Conservation (phyloP, 345 rosid genomes). For the Hirschfeldia incana region DNA sequence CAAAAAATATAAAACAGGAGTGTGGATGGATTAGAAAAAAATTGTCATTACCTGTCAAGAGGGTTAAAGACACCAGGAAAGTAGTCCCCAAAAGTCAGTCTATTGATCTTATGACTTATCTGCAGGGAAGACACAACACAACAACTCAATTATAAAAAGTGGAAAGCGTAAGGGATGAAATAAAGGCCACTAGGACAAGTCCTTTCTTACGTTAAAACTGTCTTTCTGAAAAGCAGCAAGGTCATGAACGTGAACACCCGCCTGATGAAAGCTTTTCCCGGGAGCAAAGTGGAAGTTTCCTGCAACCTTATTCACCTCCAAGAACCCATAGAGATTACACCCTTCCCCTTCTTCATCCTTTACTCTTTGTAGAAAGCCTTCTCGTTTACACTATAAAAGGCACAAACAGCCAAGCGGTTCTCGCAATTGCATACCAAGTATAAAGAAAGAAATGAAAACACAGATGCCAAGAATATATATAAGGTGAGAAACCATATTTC, state of each 20-base stretch:
- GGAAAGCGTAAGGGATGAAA: not conserved
- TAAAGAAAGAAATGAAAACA: not conserved
- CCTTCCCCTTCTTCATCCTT: slow-evolving; percentile 98
- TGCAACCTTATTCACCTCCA: slow-evolving; percentile 94
- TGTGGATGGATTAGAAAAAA: not conserved
- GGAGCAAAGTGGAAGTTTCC: slow-evolving; percentile 98
- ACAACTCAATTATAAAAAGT: not conserved
- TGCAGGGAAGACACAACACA: slow-evolving; percentile 43
- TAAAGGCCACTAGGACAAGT: not conserved
- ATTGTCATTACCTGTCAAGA: slow-evolving; percentile 71
- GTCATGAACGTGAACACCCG: slow-evolving; percentile 84
- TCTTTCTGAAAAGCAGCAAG: slow-evolving; percentile 79
- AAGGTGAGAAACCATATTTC: not conserved
- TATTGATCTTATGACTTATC: slow-evolving; percentile 90
- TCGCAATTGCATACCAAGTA: not conserved
- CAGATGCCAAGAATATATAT: not conserved
- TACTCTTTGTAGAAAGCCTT: slow-evolving; percentile 80
- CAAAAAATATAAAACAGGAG: not conserved
- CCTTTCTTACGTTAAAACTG: slow-evolving; percentile 69
- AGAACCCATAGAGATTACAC: slow-evolving; percentile 84
- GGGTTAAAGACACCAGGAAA: slow-evolving; percentile 95
- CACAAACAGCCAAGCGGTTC: not conserved
- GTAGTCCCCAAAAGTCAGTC: slow-evolving; percentile 76
- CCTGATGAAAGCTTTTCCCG: slow-evolving; percentile 95
- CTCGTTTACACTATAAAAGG: slow-evolving; percentile 79